These are phyloP conservation scores for Xylariales sp. DNA, from an alignment of 2,329 filamentous ascomycete species.

Conservation along the genomic window DNA sequence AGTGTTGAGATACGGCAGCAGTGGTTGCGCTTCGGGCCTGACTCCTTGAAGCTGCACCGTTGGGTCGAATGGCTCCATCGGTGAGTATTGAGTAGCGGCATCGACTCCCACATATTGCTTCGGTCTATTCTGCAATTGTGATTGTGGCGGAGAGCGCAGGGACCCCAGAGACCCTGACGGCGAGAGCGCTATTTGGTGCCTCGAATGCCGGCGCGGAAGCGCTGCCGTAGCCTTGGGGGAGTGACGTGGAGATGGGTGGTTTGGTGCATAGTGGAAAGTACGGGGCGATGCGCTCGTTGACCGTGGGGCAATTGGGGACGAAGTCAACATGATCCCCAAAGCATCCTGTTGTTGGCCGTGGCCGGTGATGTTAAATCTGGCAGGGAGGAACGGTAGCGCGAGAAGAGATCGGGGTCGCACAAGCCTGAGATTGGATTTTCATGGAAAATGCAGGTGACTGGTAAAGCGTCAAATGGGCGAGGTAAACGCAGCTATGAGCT, in stretches of 20 bases:
- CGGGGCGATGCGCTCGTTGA: conserved; percentile 49
- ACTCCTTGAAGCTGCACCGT: conserved; percentile 26
- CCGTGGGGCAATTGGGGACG: conserved; percentile 47
- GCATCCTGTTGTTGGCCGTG: conserved; percentile 35
- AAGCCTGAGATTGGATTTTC: not conserved
- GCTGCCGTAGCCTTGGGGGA: conserved; percentile 36
- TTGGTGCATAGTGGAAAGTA: conserved; percentile 45
- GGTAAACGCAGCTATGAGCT: not conserved
- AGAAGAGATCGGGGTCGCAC: not conserved
- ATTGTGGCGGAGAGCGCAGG: conserved; percentile 20
- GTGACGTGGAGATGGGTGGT: conserved; percentile 33
- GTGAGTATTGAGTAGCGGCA: conserved; percentile 44
- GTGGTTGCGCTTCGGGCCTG: conserved; percentile 14
- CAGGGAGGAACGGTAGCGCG: not conserved
- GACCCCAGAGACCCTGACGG: conserved; percentile 26
- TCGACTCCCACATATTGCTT: conserved; percentile 43
- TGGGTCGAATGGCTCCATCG: conserved; percentile 42
- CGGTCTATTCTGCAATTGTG: conserved; percentile 21
- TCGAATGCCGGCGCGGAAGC: conserved; percentile 36
- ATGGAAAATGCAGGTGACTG: not conserved
- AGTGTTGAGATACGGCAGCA: conserved; percentile 7
- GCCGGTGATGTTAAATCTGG: not conserved
- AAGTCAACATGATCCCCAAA: conserved; percentile 55
- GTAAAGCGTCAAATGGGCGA: not conserved
- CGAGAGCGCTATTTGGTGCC: conserved; percentile 24